These are phyloP conservation scores for Euptelea pleiosperma DNA, from an alignment of 164 flowering plant genomes.

Conservation along the genomic window DNA sequence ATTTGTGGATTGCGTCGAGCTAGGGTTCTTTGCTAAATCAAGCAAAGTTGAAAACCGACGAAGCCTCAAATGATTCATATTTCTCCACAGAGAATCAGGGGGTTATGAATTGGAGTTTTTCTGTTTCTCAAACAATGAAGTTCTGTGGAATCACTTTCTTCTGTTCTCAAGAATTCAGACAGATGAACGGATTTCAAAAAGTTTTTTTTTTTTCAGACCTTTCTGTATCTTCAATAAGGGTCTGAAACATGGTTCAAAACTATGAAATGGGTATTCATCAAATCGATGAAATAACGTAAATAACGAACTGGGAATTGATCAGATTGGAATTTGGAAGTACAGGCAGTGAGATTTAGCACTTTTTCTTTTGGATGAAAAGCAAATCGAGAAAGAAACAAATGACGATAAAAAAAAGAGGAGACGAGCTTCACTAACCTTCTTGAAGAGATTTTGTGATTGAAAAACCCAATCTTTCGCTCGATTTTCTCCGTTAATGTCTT, in stretches of 20 bases:
- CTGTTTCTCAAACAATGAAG: not conserved
- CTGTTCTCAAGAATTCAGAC: not conserved
- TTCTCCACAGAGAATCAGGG: not conserved
- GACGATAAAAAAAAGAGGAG: not conserved
- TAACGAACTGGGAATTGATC: slow-evolving; percentile 2
- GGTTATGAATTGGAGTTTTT: too few species aligned
- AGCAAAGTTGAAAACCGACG: slow-evolving; percentile 25
- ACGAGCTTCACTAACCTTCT: slow-evolving; percentile 8
- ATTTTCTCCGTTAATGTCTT: not conserved
- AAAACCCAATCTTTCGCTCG: not conserved
- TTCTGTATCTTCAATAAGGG: not conserved
- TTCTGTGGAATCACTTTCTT: not conserved
- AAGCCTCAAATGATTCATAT: slow-evolving; percentile 7
- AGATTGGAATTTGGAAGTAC: not conserved
- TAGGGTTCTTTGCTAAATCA: slow-evolving; percentile 10
- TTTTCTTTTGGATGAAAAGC: not conserved
- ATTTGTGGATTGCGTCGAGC: slow-evolving; percentile 7
- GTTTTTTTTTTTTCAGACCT: not conserved
- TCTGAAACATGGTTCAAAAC: not conserved
- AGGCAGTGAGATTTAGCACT: not conserved
- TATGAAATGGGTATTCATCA: slow-evolving; percentile 1
- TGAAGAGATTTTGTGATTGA: not conserved
- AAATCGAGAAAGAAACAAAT: too few species aligned
- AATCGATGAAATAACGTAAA: not conserved
- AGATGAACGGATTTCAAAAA: not conserved